These are phyloP conservation scores for Wickerhamiella alocasiicola DNA, from an alignment of 805 yeast genomes.

Conservation along the genomic window DNA sequence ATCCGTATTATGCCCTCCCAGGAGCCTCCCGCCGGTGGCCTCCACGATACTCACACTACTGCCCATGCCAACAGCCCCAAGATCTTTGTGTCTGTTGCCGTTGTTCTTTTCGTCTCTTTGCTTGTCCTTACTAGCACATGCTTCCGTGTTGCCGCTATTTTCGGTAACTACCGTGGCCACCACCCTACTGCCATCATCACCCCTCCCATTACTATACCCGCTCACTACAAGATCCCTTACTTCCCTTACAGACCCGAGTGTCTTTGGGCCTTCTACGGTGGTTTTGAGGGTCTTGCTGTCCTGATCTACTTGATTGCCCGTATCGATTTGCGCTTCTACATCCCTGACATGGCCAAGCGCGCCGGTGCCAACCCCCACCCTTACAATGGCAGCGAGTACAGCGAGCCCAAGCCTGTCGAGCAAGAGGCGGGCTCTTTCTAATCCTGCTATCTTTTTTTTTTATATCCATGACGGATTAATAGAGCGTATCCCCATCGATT, in stretches of 20 bases:
- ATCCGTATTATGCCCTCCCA: constrained; percentile 51
- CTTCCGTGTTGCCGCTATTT: constrained; percentile 27
- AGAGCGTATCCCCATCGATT: no score
- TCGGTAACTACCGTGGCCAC: constrained; percentile 16
- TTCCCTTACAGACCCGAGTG: constrained; percentile 61
- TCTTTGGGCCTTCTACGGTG: constrained; percentile 6
- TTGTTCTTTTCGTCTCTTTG: constrained; percentile 18
- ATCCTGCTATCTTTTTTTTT: no score
- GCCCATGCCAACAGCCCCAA: constrained; percentile 26
- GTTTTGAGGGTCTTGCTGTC: not conserved
- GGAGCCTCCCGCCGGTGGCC: constrained; percentile 30
- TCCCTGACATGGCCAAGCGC: constrained; percentile 7
- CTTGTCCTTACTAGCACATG: constrained; percentile 22
- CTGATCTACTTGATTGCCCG: not conserved
- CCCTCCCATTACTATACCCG: constrained; percentile 1
- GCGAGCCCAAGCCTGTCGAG: constrained; percentile 14
- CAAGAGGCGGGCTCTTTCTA: no score
- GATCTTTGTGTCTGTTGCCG: constrained; percentile 33
- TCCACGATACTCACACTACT: constrained; percentile 38
- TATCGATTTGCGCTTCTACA: constrained; percentile 3
- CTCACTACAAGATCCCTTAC: constrained; percentile 22
- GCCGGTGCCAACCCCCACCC: constrained; percentile 12
- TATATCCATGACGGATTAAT: no score
- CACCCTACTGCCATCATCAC: constrained; percentile 13
- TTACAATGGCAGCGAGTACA: constrained; percentile 13